phyloP scores from a whole-genome alignment of 345 rosid species.

The Salix dunnii region DNA sequence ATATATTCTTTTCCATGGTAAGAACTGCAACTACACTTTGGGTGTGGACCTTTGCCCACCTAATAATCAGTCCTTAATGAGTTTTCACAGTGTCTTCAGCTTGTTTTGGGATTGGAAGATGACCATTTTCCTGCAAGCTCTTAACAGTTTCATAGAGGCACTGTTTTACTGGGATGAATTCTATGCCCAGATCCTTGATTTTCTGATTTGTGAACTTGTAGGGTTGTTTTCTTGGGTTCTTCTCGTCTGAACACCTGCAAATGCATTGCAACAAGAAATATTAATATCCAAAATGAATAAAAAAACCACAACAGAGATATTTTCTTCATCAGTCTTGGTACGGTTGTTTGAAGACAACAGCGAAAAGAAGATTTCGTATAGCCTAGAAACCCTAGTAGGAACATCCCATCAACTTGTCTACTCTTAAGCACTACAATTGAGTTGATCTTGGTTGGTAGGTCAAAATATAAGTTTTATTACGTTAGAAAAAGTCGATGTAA shows the following conservation, averaged over 20 bases:
- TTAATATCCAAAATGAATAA: background rate
- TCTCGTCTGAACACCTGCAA: slow-evolving; percentile 86
- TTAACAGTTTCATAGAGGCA: slow-evolving; percentile 82
- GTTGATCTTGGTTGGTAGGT: too few species aligned
- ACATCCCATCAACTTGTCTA: too few species aligned
- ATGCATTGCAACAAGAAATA: background rate
- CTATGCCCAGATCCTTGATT: slow-evolving; percentile 72
- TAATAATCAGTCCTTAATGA: background rate
- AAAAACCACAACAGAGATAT: too few species aligned
- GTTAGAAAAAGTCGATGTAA: too few species aligned
- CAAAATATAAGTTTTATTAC: too few species aligned
- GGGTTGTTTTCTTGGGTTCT: slow-evolving; percentile 68
- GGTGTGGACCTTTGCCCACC: background rate
- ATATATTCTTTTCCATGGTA: background rate
- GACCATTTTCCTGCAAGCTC: slow-evolving; percentile 86
- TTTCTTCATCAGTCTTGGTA: too few species aligned
- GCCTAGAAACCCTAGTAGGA: too few species aligned
- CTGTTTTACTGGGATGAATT: slow-evolving; percentile 76
- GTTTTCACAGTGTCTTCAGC: slow-evolving; percentile 26
- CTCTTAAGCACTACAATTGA: too few species aligned
- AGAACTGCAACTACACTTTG: background rate
- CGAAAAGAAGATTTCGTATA: too few species aligned
- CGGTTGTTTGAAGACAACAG: too few species aligned
- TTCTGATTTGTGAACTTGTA: slow-evolving; percentile 81
- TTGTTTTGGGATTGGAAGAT: slow-evolving; percentile 58